A percentile compares a stretch with the other conserved stretches of the same genome.
phyloP scores from a whole-genome alignment of 2,329 filamentous ascomycete genomes.

The Balansia obtecta region DNA sequence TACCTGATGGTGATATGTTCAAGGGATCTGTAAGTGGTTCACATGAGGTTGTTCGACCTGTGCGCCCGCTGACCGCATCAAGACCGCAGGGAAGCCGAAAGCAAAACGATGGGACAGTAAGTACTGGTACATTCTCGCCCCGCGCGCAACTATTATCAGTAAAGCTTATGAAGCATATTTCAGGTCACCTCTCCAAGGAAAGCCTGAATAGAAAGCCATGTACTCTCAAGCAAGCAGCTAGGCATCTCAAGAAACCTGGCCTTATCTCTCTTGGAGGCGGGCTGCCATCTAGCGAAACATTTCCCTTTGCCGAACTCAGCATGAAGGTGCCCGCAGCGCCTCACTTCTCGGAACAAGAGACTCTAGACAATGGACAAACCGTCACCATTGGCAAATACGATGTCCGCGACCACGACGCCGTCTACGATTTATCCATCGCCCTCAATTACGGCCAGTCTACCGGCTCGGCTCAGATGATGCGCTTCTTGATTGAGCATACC shows the following conservation, averaged over 20 bases:
- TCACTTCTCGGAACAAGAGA: conserved; percentile 58
- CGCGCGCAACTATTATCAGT: background rate
- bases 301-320: conserved; percentile 72
- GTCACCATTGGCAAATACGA: conserved; percentile 75
- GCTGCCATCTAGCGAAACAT: conserved; percentile 76
- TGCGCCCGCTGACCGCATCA: background rate
- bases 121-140: conserved; percentile 21
- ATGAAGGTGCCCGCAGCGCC: conserved; percentile 61
- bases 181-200: conserved; percentile 50
- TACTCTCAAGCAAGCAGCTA: conserved; percentile 73
- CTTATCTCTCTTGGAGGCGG: conserved; percentile 89
- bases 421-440: conserved; percentile 68
- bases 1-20: conserved; percentile 70
- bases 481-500: conserved; percentile 89
- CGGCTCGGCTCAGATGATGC: conserved; percentile 74
- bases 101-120: conserved; percentile 77
- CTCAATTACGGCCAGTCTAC: conserved; percentile 89
- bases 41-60: background rate
- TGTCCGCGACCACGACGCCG: conserved; percentile 41
- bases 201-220: conserved; percentile 48
- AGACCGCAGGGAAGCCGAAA: conserved; percentile 49
- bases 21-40: conserved; percentile 50
- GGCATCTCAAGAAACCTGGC: conserved; percentile 65
- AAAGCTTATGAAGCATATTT: background rate
- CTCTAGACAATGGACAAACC: conserved; percentile 43